Base-by-base conservation (phyloP, 2,329 filamentous ascomycete species). In the Paraphaeosphaeria sporulosa region DNA sequence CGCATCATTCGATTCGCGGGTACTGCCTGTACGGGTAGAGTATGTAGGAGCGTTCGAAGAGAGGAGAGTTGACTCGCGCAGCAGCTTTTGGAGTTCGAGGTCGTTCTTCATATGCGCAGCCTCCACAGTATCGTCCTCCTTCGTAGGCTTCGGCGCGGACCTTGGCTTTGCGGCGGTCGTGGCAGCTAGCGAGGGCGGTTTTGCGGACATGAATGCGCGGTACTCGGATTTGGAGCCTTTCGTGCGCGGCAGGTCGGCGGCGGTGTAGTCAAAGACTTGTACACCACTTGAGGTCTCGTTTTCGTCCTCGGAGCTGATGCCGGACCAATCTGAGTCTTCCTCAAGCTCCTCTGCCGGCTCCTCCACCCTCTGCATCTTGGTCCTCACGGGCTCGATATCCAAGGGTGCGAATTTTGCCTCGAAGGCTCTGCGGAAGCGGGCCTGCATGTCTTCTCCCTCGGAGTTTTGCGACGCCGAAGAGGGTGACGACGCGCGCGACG, bases 61-160 rank as follows among this genome's bases (percentile, higher is more conserved):
- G 59, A 98, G 88, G 62, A 98, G 89, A 79, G 97, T 93, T 0
- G 94, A 97, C 83, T 99, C 95, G 68, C 90, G 86, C 59, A 99
- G 87, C 43, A 99, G 88, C 49, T 93, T 90, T 77, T 97, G 94
- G 15, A 99, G 88, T 42, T 92, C 94, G 56, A 97, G 88, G 77
- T 98, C 95, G 77, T 97, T 94, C 76, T 94, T 93, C 19, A 98
- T 85, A 63, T 96, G 90, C 12, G 81, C 77, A 25, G 82, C 77
- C 73, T 90, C 88, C 19, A 85, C 78, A 61, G 85, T 82, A 25
- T 88, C 85, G 60, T 84, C 79, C 54, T 66, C 63, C 62, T 71
- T 55, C 58, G 63, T 64, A 2, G 64, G 65, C 36, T 47, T 64
- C 32, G 54, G 57, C 23, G 47, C 15, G 38, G 50, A 19, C 55